Conservation (phyloP, 192 early-diverging fungal genomes). For the Podochytrium sp. region DNA sequence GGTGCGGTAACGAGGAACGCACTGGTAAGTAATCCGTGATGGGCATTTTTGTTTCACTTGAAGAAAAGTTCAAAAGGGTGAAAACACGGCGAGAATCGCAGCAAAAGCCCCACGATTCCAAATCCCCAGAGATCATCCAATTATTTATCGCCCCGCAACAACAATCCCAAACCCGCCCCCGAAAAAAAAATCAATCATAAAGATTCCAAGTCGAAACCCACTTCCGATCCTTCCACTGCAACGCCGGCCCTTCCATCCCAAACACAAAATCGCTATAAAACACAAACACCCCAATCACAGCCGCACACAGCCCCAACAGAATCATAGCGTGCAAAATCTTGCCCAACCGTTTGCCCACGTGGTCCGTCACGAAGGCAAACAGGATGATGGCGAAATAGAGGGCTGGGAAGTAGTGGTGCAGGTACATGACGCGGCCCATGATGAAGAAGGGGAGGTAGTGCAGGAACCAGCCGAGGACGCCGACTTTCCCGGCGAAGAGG, state of each 20-base stretch:
- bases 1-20: background rate
- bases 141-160: too few relatives aligned
- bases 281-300: conserved; percentile 60
- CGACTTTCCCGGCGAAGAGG: conserved; percentile 67
- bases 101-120: too few relatives aligned
- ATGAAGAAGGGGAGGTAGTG: conserved; percentile 95
- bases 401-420: conserved; percentile 98
- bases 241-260: conserved; percentile 75
- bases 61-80: background rate
- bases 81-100: background rate
- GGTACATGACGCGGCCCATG: conserved; percentile 95
- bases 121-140: too few relatives aligned
- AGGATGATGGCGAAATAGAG: conserved; percentile 91
- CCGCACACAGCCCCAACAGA: conserved; percentile 23
- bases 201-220: conserved; percentile 86
- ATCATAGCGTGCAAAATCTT: conserved; percentile 49
- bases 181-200: background rate
- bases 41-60: background rate
- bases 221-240: conserved; percentile 54
- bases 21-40: conserved; percentile 18
- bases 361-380: conserved; percentile 77
- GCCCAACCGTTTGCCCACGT: conserved; percentile 47
- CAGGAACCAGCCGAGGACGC: conserved; percentile 84
- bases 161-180: too few relatives aligned
- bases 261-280: conserved; percentile 82